phyloP scores from a whole-genome alignment of 345 rosid species.

The Gossypium turneri region DNA sequence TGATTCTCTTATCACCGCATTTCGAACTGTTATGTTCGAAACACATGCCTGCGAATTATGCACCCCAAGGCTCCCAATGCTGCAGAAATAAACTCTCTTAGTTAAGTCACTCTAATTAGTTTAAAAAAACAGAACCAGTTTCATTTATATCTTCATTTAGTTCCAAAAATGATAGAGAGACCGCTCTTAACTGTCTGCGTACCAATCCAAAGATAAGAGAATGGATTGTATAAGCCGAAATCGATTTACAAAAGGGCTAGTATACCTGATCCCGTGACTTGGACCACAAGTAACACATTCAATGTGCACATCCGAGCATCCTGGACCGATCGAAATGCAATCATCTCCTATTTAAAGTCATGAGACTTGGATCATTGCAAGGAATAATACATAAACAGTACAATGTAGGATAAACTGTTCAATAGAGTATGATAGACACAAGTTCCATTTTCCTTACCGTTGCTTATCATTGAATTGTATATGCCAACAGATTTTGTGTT shows the following conservation, averaged over 20 bases:
- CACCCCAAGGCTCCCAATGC: conserved; percentile 94
- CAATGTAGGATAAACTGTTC: not conserved
- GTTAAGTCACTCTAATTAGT: not conserved
- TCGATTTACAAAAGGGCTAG: not conserved
- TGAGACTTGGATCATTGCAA: not conserved
- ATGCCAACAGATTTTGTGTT: conserved; percentile 76
- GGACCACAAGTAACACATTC: conserved; percentile 82
- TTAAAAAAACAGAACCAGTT: not conserved
- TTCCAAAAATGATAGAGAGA: not conserved
- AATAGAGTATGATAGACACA: not conserved
- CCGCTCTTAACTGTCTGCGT: not conserved
- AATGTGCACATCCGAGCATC: conserved; percentile 63
- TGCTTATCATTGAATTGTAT: conserved; percentile 68
- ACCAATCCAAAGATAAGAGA: not conserved
- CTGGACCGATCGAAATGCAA: conserved; percentile 82
- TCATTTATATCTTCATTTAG: not conserved
- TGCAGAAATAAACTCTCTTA: conserved; percentile 20
- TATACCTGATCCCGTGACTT: conserved; percentile 88
- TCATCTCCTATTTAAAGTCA: conserved; percentile 58
- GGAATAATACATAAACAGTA: not conserved
- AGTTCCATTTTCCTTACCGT: conserved; percentile 44
- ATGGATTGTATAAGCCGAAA: too few relatives aligned
- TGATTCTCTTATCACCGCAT: conserved; percentile 61
- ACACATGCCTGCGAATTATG: conserved; percentile 96
- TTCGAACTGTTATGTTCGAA: conserved; percentile 74